Evolutionary conservation across 2,329 filamentous ascomycete genomes (phyloP), one percentile per base, ranked within the genome.

Genomic region (Trichophaea hybrida): DNA sequence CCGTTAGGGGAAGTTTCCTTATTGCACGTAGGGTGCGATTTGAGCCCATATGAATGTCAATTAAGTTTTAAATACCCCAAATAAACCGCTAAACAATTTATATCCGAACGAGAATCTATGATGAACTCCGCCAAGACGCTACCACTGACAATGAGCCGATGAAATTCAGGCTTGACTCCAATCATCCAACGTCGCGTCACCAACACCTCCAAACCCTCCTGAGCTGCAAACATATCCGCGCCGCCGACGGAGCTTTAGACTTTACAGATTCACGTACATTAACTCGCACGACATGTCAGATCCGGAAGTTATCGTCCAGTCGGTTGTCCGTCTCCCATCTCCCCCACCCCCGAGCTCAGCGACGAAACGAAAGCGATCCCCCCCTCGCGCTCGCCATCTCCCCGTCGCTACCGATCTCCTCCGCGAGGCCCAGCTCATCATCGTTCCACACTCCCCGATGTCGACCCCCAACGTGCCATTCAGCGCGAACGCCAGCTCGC

Each of bases 301-400:
- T 37, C 15, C 34, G 37, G 68, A 73, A 56, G 71, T 75, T 57
- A 72, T 76, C 65, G 72, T 79, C 59, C 76, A 78, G 63, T 79
- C 77, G 35, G 79, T 79, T 52, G 79, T 82, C 64, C 78, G 79
- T 65, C 75, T 82, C 64, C 79, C 79, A 53, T 81, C 79, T 40
- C 78, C 79, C 58, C 75, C 75, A 65, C 72, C 76, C 61, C 72
- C 60, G 32, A 52, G 73, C 37, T 24, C 24, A 24, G 75, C 75
- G 59, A 74, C 72, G 62, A 75, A 78, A 67, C 77, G 78, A 69
- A 80, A 81, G 69, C 78, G 78, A 63, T 80, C 79, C 55, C 78
- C 77, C 73, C 75, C 6, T 78, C 77, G 58, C 75, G 75, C 62
- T 78, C 77, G 5, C 77, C 76, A 37, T 77, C 77, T 5, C 76